Evolutionary conservation across 2,329 filamentous ascomycete species (phyloP).

Genomic region (Alternaria sp.): DNA sequence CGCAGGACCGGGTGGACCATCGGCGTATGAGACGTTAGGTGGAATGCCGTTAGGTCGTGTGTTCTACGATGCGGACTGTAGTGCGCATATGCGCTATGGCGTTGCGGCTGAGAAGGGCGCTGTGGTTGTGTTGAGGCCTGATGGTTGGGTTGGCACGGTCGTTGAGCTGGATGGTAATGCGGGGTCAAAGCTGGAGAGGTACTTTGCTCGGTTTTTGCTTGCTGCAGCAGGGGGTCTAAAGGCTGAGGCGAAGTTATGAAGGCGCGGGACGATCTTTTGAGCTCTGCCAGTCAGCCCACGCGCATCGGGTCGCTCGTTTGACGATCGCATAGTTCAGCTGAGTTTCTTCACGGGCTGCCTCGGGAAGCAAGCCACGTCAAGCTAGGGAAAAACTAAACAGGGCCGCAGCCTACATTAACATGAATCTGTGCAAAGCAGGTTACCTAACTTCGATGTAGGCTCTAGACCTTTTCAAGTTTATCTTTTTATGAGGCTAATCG

Average conservation of each 20-base stretch:
- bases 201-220: conserved; percentile 29
- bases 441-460: no score
- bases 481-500: no score
- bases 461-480: no score
- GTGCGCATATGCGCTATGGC: conserved; percentile 44
- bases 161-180: conserved; percentile 16
- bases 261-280: no score
- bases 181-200: conserved; percentile 19
- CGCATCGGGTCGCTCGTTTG: no score
- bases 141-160: conserved; percentile 42
- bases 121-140: conserved; percentile 42
- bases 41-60: conserved; percentile 44
- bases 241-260: not conserved
- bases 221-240: not conserved
- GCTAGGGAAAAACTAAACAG: no score
- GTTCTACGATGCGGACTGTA: conserved; percentile 43
- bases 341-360: no score
- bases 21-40: conserved; percentile 38
- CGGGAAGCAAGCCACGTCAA: no score
- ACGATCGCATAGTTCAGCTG: no score
- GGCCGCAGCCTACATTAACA: no score
- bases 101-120: conserved; percentile 28
- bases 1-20: conserved; percentile 30
- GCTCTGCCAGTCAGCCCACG: no score
- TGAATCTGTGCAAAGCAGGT: no score